Evolutionary conservation across 352 stramenopile species (phyloP).

Genomic region (Pythium sp.): DNA sequence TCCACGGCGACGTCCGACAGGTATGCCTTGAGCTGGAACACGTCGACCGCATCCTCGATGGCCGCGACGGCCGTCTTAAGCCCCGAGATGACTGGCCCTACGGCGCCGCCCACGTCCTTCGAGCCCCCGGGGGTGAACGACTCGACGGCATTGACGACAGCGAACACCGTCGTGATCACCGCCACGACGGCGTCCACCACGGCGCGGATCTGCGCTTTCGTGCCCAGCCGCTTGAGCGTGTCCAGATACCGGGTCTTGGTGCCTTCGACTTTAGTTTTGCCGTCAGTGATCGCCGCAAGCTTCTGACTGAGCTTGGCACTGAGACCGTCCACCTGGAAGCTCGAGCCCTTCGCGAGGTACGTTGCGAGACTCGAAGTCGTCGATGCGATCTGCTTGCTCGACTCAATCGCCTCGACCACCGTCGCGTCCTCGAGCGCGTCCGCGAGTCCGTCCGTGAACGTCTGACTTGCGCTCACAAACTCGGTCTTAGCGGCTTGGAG

Average conservation of each 20-base stretch:
- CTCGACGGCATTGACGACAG: background rate
- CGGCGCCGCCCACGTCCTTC: background rate
- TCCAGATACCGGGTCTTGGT: background rate
- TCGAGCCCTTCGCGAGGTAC: conserved; percentile 1
- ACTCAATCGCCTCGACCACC: background rate
- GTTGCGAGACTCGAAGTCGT: background rate
- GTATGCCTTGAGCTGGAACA: conserved; percentile 5
- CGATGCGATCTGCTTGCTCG: background rate
- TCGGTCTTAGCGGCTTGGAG: conserved; percentile 3
- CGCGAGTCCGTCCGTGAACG: conserved; percentile 2
- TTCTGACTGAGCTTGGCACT: background rate
- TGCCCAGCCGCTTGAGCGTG: conserved; percentile 5
- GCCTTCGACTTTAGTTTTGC: background rate
- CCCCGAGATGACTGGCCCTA: background rate
- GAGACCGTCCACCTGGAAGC: background rate
- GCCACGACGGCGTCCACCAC: conserved; percentile 3
- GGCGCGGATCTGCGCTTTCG: conserved; percentile 5
- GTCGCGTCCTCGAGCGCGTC: background rate
- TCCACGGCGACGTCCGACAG: background rate
- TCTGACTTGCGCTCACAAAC: conserved; percentile 1
- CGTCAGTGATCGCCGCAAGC: background rate
- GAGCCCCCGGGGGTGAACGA: background rate
- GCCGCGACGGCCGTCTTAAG: background rate
- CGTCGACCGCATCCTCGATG: background rate
- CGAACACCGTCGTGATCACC: background rate